Evolutionary conservation across 2,329 filamentous ascomycete species (phyloP).

Genomic region (Microsporum ferrugineum): DNA sequence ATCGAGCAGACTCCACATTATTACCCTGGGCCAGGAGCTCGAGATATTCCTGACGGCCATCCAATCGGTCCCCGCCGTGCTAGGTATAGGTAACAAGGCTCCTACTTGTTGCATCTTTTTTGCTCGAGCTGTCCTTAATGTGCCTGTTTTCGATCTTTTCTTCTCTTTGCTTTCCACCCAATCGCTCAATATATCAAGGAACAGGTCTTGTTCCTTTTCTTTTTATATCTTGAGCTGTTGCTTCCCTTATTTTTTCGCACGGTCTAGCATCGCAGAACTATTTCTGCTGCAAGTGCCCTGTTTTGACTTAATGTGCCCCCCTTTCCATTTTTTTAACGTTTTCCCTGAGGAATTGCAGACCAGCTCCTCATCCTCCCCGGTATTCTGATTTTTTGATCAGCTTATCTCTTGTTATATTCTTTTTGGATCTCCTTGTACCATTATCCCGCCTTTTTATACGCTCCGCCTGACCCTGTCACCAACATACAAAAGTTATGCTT

Average conservation of each 20-base stretch:
- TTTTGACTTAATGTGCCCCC: no score
- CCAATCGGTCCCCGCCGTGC: conserved; percentile 9
- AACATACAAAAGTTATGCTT: not conserved
- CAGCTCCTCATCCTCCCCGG: not conserved
- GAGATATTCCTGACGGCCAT: conserved; percentile 9
- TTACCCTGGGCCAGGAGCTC: conserved; percentile 10
- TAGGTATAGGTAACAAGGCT: conserved; percentile 13
- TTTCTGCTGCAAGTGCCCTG: not conserved
- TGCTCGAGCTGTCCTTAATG: not conserved
- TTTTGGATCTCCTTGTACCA: conserved; percentile 1
- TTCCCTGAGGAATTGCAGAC: not conserved
- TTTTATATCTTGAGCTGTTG: not conserved
- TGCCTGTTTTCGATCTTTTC: not conserved
- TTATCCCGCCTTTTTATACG: not conserved
- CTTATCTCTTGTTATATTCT: not conserved
- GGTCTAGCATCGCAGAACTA: not conserved
- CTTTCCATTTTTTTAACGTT: not conserved
- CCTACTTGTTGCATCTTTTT: not conserved
- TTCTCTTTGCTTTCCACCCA: not conserved
- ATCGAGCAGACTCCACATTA: conserved; percentile 14
- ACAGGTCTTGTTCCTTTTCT: not conserved
- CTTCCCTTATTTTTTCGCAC: not conserved
- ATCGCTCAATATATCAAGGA: not conserved
- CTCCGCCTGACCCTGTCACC: not conserved
- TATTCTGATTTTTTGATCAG: not conserved